These are phyloP conservation scores for Fusarium lateritium DNA, from an alignment of 2,329 filamentous ascomycete species.

Conservation along the genomic window DNA sequence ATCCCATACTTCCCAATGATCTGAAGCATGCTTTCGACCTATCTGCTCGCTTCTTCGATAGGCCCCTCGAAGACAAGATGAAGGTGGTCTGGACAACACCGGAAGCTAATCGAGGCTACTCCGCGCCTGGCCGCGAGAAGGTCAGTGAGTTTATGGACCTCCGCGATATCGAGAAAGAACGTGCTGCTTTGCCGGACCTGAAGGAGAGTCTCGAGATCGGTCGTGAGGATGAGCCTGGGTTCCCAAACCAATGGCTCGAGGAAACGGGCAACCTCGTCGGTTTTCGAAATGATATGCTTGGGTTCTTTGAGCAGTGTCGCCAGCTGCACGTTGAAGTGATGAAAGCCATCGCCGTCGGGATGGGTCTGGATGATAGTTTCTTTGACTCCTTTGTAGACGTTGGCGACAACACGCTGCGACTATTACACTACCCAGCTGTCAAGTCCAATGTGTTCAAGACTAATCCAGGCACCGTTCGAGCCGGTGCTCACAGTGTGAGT, in stretches of 20 bases:
- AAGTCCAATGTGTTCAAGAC: constrained; percentile 74
- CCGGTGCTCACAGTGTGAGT: constrained; percentile 78
- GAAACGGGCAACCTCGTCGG: constrained; percentile 57
- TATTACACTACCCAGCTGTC: constrained; percentile 84
- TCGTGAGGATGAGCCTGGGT: constrained; percentile 68
- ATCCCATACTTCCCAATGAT: constrained; percentile 74
- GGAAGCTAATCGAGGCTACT: constrained; percentile 81
- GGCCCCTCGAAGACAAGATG: constrained; percentile 74
- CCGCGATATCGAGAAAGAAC: constrained; percentile 70
- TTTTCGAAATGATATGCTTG: constrained; percentile 81
- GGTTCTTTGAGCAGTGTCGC: constrained; percentile 83
- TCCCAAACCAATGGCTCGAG: constrained; percentile 83
- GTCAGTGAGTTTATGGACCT: constrained; percentile 70
- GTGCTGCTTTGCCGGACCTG: constrained; percentile 72
- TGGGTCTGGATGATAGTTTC: constrained; percentile 78
- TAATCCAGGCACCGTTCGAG: constrained; percentile 79
- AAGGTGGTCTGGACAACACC: constrained; percentile 79
- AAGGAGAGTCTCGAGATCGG: constrained; percentile 78
- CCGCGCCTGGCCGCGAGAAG: constrained; percentile 79
- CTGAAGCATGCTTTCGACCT: constrained; percentile 74
- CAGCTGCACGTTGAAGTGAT: constrained; percentile 82
- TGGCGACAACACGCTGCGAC: constrained; percentile 78
- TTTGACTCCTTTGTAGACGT: constrained; percentile 83
- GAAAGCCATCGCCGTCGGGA: constrained; percentile 86
- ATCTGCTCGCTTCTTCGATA: constrained; percentile 80